phyloP scores from a whole-genome alignment of 169 alveolate species.

The Plasmodium blacklocki region DNA sequence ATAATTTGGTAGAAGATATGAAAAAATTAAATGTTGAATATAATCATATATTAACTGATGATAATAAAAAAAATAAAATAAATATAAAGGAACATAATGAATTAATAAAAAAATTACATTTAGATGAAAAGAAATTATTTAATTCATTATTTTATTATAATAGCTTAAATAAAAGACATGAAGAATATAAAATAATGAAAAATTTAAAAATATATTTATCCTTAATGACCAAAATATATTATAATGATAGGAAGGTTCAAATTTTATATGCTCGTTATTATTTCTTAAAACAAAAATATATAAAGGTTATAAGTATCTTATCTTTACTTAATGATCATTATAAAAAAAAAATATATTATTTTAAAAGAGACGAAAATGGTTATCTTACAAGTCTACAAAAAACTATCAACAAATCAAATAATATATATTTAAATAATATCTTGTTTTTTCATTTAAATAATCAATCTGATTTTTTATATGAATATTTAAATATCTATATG shows the following conservation, averaged over 20 bases:
- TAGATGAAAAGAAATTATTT: constrained; percentile 41
- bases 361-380: constrained; percentile 10
- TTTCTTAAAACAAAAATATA: constrained; percentile 62
- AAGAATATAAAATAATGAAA: constrained; percentile 46
- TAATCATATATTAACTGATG: background rate
- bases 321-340: constrained; percentile 60
- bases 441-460: constrained; percentile 41
- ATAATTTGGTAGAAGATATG: background rate
- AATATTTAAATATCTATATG: constrained; percentile 73
- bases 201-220: constrained; percentile 66
- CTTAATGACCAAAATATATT: constrained; percentile 52
- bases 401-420: background rate
- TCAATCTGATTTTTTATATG: constrained; percentile 66
- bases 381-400: background rate
- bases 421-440: background rate
- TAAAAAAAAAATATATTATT: constrained; percentile 23
- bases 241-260: constrained; percentile 59
- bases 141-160: constrained; percentile 17
- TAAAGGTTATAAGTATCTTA: constrained; percentile 48
- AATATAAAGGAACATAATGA: background rate
- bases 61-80: constrained; percentile 14
- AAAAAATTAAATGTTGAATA: constrained; percentile 8
- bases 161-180: constrained; percentile 33
- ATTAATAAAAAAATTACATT: constrained; percentile 22
- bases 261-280: constrained; percentile 68